A percentile compares a stretch with the other conserved stretches of the same genome.
Conservation (phyloP, 129 eudicot species). For the Artemisia argyi region DNA sequence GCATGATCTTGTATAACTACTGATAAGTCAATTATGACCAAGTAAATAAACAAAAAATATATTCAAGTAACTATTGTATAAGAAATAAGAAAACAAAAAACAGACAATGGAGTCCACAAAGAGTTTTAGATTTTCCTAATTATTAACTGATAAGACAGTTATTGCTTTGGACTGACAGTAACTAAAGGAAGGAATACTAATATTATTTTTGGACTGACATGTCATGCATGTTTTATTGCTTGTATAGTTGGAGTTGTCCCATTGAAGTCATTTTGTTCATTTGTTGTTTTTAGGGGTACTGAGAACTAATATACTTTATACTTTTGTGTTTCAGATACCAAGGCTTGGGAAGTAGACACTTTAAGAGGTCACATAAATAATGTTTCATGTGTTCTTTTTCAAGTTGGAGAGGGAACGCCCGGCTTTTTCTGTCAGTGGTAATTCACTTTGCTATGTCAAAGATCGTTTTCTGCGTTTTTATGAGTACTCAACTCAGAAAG, state of each 20-base stretch:
- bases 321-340: constrained; percentile 50
- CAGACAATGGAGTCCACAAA: background rate
- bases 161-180: no score
- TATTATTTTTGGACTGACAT: no score
- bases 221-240: no score
- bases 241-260: no score
- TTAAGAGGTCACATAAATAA: constrained; percentile 85
- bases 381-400: constrained; percentile 69
- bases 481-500: constrained; percentile 71
- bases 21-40: background rate
- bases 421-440: constrained; percentile 63
- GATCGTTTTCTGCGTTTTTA: constrained; percentile 66
- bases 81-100: background rate
- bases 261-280: no score
- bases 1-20: background rate
- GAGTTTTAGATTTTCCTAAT: background rate
- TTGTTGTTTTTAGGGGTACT: no score
- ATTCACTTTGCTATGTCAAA: constrained; percentile 61
- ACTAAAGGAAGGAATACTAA: no score
- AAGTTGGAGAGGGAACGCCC: constrained; percentile 79
- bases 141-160: no score
- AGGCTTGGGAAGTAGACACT: constrained; percentile 90
- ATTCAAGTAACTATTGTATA: background rate
- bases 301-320: background rate
- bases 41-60: background rate